phyloP scores from a whole-genome alignment of 768 basidiomycete species.

The Lentinula sp. region DNA sequence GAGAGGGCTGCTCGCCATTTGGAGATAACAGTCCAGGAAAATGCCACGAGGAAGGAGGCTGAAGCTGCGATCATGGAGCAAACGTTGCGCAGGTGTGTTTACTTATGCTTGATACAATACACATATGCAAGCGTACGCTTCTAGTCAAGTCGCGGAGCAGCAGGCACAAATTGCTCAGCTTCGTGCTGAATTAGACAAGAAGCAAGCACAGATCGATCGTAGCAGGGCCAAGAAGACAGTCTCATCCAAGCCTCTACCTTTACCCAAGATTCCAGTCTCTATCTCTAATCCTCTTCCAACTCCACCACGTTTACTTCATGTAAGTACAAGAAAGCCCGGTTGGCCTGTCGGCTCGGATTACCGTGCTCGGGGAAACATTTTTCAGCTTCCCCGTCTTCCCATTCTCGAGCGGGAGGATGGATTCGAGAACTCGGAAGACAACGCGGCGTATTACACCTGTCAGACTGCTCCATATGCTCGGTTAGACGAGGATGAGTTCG shows the following conservation, averaged over 20 bases:
- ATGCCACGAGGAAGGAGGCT: not conserved
- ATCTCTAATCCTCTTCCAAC: constrained; percentile 3
- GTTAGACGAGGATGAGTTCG: not conserved
- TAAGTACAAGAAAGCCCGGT: not conserved
- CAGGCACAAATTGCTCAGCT: constrained; percentile 3
- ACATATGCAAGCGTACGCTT: not conserved
- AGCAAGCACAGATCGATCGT: not conserved
- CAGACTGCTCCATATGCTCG: not conserved
- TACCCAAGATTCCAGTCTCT: not conserved
- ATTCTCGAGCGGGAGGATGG: not conserved
- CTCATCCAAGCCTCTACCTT: not conserved
- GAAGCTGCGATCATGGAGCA: constrained; percentile 4
- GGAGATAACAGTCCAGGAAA: not conserved
- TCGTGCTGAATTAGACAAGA: not conserved
- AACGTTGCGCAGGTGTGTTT: not conserved
- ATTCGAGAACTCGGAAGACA: not conserved
- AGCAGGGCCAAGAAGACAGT: not conserved
- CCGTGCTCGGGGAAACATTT: not conserved
- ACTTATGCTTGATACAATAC: not conserved
- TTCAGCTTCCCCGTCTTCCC: not conserved
- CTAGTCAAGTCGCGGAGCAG: not conserved
- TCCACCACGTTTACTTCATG: not conserved
- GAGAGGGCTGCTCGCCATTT: not conserved
- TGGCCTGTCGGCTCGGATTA: not conserved
- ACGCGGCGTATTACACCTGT: not conserved